phyloP scores from a whole-genome alignment of 2,329 filamentous ascomycete species.

The Fusarium keratoplasticum region DNA sequence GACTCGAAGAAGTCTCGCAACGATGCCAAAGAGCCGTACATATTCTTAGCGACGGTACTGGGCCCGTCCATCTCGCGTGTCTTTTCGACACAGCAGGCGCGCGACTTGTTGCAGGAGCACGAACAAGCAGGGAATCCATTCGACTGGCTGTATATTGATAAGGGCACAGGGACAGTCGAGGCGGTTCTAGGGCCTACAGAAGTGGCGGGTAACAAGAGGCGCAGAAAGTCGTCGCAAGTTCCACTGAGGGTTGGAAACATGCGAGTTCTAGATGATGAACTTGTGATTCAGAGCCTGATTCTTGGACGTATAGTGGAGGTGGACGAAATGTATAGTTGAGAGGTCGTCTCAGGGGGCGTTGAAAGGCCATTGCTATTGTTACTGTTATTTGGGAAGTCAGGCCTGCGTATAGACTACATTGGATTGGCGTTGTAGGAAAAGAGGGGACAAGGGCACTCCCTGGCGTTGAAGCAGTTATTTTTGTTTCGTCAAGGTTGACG shows the following conservation, averaged over 20 bases:
- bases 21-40: constrained; percentile 75
- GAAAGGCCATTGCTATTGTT: constrained; percentile 18
- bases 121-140: constrained; percentile 64
- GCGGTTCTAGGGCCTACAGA: constrained; percentile 56
- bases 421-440: constrained; percentile 29
- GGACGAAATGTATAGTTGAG: constrained; percentile 53
- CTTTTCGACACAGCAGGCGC: constrained; percentile 73
- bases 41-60: constrained; percentile 83
- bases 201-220: constrained; percentile 53
- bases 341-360: constrained; percentile 29
- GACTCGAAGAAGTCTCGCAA: constrained; percentile 66
- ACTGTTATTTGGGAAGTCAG: constrained; percentile 20
- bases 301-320: constrained; percentile 81
- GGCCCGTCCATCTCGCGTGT: constrained; percentile 79
- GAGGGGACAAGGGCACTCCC: not conserved
- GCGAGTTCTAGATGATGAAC: constrained; percentile 82
- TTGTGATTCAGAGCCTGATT: constrained; percentile 93
- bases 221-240: constrained; percentile 46
- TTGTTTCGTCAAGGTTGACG: not conserved
- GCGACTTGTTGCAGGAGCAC: constrained; percentile 64
- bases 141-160: constrained; percentile 85
- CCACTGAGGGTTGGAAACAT: constrained; percentile 61
- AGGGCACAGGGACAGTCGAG: constrained; percentile 66
- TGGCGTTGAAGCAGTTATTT: constrained; percentile 16
- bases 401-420: constrained; percentile 4